A percentile compares a stretch with the other conserved stretches of the same genome.
These are phyloP conservation scores for Vicia sativa DNA, from an alignment of 306 rosid species.

Conservation along the genomic window DNA sequence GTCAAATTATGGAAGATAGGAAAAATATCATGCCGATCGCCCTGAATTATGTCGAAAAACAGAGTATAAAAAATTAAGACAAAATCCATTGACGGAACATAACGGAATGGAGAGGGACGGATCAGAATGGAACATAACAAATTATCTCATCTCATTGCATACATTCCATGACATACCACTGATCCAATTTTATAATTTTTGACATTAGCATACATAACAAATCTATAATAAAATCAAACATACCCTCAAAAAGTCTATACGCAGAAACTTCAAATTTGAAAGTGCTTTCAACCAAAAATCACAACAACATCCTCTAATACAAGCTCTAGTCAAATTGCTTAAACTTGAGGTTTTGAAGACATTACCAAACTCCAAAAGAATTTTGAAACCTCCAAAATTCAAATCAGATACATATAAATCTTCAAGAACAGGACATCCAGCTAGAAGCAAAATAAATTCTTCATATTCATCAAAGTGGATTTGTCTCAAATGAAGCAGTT, in stretches of 20 bases:
- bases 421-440: conserved; percentile 17
- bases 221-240: background rate
- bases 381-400: background rate
- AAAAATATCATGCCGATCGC: background rate
- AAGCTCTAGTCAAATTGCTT: background rate
- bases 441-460: background rate
- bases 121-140: no score
- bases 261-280: background rate
- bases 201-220: background rate
- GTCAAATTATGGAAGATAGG: background rate
- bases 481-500: background rate
- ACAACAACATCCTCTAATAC: background rate
- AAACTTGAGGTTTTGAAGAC: background rate
- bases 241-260: background rate
- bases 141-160: no score
- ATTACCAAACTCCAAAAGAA: background rate
- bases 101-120: no score
- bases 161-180: no score
- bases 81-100: background rate
- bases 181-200: background rate
- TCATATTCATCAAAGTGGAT: background rate
- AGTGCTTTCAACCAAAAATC: background rate
- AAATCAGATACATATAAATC: background rate
- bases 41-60: background rate
- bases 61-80: background rate